Evolutionary conservation across 495 filamentous ascomycete genomes (phyloP).

Genomic region (Apiosordaria backusii): DNA sequence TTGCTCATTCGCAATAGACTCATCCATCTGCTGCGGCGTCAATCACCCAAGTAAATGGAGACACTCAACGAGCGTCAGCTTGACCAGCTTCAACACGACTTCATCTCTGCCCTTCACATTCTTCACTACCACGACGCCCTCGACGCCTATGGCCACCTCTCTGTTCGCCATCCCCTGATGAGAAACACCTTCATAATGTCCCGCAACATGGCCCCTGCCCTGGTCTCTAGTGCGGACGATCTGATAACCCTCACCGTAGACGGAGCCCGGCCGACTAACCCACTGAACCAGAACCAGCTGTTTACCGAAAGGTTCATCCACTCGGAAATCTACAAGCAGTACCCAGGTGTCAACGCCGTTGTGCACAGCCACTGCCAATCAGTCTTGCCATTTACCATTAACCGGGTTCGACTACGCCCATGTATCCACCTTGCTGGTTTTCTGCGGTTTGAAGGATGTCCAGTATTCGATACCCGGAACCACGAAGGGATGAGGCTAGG

Average conservation of each 20-base stretch:
- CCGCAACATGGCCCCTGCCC: slow-evolving; percentile 42
- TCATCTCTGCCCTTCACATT: slow-evolving; percentile 32
- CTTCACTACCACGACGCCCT: slow-evolving; percentile 42
- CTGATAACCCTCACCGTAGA: slow-evolving; percentile 43
- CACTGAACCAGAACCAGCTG: slow-evolving; percentile 26
- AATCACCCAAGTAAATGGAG: neutral
- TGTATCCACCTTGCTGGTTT: slow-evolving; percentile 50
- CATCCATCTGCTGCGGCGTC: no score
- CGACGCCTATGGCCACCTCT: slow-evolving; percentile 54
- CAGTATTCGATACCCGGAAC: slow-evolving; percentile 37
- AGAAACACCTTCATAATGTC: slow-evolving; percentile 45
- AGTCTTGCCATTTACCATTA: slow-evolving; percentile 47
- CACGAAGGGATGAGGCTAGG: slow-evolving; percentile 15
- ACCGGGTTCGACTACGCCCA: slow-evolving; percentile 37
- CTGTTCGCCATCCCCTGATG: slow-evolving; percentile 44
- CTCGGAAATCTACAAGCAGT: slow-evolving; percentile 48
- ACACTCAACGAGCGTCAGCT: neutral
- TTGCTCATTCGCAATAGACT: neutral
- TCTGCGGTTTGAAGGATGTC: slow-evolving; percentile 27
- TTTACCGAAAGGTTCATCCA: slow-evolving; percentile 52
- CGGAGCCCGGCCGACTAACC: slow-evolving; percentile 38
- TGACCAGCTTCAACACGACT: slow-evolving; percentile 6
- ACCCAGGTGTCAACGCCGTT: slow-evolving; percentile 39
- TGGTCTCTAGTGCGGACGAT: slow-evolving; percentile 41
- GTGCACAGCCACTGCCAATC: slow-evolving; percentile 48